Evolutionary conservation across 306 rosid species (phyloP).

Genomic region (Quercus bicolor): DNA sequence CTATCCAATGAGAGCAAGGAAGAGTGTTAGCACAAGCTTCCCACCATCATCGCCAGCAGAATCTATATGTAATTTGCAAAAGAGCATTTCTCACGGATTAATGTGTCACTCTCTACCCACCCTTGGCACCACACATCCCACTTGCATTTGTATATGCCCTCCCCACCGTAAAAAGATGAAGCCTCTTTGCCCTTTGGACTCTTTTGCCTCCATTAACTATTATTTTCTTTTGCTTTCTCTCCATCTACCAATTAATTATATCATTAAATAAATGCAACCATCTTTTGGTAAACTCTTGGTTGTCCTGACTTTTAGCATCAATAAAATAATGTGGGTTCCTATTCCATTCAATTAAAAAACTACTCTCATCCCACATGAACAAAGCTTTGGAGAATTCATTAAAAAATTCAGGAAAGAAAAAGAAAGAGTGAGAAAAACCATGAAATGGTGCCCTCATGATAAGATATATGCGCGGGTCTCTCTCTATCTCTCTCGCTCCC

Average conservation of each 20-base stretch:
- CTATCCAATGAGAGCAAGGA: not conserved
- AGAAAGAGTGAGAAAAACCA: not conserved
- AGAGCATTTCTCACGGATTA: not conserved
- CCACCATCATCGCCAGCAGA: not conserved
- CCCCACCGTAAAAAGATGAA: not conserved
- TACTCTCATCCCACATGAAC: not conserved
- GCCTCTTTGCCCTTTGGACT: slow-evolving; percentile 4
- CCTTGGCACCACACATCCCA: slow-evolving; percentile 17
- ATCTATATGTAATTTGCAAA: not conserved
- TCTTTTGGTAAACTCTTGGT: not conserved
- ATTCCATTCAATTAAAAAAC: not conserved
- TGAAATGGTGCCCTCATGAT: not conserved
- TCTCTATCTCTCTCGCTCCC: not conserved
- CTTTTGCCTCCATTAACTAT: slow-evolving; percentile 14
- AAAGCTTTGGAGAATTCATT: not conserved
- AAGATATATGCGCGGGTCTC: not conserved
- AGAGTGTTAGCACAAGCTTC: slow-evolving; percentile 10
- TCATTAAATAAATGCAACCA: slow-evolving; percentile 7
- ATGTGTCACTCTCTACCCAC: slow-evolving; percentile 13
- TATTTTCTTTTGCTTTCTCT: slow-evolving; percentile 12
- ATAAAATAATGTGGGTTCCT: not conserved
- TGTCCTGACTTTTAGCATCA: not conserved
- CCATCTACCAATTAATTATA: slow-evolving; percentile 1
- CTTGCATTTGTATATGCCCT: slow-evolving; percentile 9
- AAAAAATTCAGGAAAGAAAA: not conserved